Percentiles rank a stretch among this genome's conserved stretches.
Conservation (phyloP, 306 rosid species). For the Malus orientalis region DNA sequence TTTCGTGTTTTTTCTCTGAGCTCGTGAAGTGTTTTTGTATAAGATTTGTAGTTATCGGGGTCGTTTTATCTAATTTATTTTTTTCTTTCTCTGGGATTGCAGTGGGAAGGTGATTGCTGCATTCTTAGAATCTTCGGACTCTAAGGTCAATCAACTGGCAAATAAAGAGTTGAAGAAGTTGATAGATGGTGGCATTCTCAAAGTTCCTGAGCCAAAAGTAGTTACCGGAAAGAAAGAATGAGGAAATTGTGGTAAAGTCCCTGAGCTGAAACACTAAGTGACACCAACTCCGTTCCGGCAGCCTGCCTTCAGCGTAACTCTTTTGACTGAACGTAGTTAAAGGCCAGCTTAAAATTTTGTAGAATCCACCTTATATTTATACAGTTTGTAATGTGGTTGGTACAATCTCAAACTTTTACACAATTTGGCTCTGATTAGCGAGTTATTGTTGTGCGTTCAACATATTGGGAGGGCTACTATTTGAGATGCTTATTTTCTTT, state of each 20-base stretch:
- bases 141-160: constrained; percentile 39
- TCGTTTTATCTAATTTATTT: too few species aligned
- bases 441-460: background rate
- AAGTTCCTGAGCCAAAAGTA: constrained; percentile 17
- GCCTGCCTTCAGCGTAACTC: background rate
- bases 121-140: constrained; percentile 63
- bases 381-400: background rate
- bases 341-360: background rate
- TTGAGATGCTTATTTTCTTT: too few species aligned
- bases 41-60: background rate
- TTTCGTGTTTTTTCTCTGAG: background rate
- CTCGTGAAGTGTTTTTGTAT: background rate
- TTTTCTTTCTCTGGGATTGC: constrained; percentile 23
- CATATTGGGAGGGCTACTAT: background rate
- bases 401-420: background rate
- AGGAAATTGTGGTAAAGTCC: too few species aligned
- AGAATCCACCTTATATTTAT: background rate
- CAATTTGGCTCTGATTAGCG: background rate
- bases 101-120: constrained; percentile 81
- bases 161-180: constrained; percentile 61
- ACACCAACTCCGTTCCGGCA: background rate
- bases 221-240: background rate
- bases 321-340: background rate
- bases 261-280: background rate
- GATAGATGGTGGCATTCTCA: constrained; percentile 54